Conservation (phyloP, 345 rosid genomes). For the Brassica napus region DNA sequence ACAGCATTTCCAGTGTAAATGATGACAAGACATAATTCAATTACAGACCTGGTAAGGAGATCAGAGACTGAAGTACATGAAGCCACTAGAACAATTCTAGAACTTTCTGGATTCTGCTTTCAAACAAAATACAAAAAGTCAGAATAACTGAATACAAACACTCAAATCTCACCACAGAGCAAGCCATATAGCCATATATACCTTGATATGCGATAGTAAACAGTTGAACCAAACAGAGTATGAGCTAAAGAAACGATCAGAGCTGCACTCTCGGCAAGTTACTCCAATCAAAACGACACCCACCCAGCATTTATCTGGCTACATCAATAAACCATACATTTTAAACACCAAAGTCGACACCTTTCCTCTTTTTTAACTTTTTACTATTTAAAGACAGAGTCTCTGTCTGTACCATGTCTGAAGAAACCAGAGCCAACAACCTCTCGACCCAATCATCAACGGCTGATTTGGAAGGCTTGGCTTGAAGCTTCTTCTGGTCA, state of each 20-base stretch:
- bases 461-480: conserved; percentile 55
- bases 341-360: not conserved
- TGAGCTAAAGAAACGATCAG: conserved; percentile 58
- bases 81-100: conserved; percentile 80
- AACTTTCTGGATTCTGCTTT: conserved; percentile 58
- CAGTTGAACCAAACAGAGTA: conserved; percentile 68
- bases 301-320: conserved; percentile 90
- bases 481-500: conserved; percentile 40
- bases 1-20: not conserved
- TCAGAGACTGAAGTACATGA: conserved; percentile 66
- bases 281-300: conserved; percentile 77
- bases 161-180: conserved; percentile 14
- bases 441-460: conserved; percentile 70
- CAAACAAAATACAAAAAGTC: conserved; percentile 22
- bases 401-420: conserved; percentile 48
- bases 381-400: not conserved
- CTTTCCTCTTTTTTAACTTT: not conserved
- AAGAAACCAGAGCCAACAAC: conserved; percentile 48
- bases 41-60: conserved; percentile 65
- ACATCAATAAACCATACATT: not conserved
- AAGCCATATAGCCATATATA: conserved; percentile 15
- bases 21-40: no score
- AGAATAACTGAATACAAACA: not conserved
- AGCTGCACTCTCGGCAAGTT: conserved; percentile 71
- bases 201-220: conserved; percentile 63